Evolutionary conservation across 768 basidiomycete species (phyloP).

Genomic region (Auriscalpium vulgare): DNA sequence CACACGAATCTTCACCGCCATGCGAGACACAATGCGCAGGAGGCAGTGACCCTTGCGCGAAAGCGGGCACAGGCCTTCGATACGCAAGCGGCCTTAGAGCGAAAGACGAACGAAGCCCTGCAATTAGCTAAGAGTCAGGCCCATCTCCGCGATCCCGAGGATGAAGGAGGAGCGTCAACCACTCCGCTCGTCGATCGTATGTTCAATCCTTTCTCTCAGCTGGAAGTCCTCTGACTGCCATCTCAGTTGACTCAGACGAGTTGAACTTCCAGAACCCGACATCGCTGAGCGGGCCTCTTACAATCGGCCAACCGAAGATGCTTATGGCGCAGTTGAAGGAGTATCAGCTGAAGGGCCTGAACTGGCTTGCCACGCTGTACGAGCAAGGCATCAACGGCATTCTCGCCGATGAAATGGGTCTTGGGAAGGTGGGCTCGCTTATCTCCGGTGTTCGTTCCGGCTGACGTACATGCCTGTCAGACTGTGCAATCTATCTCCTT

Average conservation of each 20-base stretch:
- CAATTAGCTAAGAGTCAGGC: slow-evolving; percentile 52
- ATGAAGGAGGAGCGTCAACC: slow-evolving; percentile 20
- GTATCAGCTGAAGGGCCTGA: slow-evolving; percentile 95
- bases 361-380: slow-evolving; percentile 95
- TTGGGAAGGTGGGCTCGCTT: slow-evolving; percentile 58
- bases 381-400: slow-evolving; percentile 99
- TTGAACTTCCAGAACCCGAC: slow-evolving; percentile 99
- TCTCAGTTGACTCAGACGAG: slow-evolving; percentile 86
- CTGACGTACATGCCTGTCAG: slow-evolving; percentile 27
- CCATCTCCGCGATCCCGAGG: slow-evolving; percentile 37
- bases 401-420: slow-evolving; percentile 97
- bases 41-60: slow-evolving; percentile 73
- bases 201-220: slow-evolving; percentile 19
- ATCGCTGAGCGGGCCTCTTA: slow-evolving; percentile 73
- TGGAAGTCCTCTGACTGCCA: background rate
- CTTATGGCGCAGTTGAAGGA: slow-evolving; percentile 95
- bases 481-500: slow-evolving; percentile 98
- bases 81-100: slow-evolving; percentile 67
- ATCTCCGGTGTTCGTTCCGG: background rate
- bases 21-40: slow-evolving; percentile 83
- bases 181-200: slow-evolving; percentile 66
- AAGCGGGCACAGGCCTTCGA: slow-evolving; percentile 83
- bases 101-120: slow-evolving; percentile 73
- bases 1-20: slow-evolving; percentile 78
- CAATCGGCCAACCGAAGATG: slow-evolving; percentile 90